phyloP scores from a whole-genome alignment of 805 yeast genomes.

The Saccharomycopsis olivae region DNA sequence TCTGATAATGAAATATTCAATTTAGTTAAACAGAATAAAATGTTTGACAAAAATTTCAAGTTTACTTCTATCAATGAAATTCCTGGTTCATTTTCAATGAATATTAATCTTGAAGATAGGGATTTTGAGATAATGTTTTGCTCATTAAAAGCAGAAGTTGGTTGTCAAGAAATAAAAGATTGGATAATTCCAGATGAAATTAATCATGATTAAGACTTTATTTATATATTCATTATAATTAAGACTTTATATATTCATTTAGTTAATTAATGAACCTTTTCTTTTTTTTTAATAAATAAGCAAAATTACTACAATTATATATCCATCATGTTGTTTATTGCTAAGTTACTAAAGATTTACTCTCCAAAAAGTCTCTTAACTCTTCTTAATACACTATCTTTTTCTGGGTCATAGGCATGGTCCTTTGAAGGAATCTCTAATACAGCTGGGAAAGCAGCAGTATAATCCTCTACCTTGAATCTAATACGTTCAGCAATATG shows the following conservation, averaged over 20 bases:
- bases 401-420: constrained; percentile 97
- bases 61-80: neutral
- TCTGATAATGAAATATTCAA: neutral
- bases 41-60: neutral
- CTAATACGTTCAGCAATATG: constrained; percentile 89
- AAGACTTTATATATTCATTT: neutral
- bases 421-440: constrained; percentile 97
- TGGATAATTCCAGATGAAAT: constrained; percentile 4
- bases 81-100: neutral
- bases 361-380: constrained; percentile 95
- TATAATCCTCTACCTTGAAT: constrained; percentile 66
- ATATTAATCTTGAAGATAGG: constrained; percentile 2
- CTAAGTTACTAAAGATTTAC: neutral
- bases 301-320: neutral
- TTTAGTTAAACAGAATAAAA: neutral
- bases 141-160: constrained; percentile 6
- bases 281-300: neutral
- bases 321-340: neutral
- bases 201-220: neutral
- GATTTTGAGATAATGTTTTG: constrained; percentile 11
- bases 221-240: neutral
- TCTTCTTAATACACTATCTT: constrained; percentile 88
- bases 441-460: constrained; percentile 91
- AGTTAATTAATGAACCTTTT: neutral
- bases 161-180: constrained; percentile 1